Conservation (phyloP, 2,329 filamentous ascomycete genomes). For the Colletotrichum lupini region DNA sequence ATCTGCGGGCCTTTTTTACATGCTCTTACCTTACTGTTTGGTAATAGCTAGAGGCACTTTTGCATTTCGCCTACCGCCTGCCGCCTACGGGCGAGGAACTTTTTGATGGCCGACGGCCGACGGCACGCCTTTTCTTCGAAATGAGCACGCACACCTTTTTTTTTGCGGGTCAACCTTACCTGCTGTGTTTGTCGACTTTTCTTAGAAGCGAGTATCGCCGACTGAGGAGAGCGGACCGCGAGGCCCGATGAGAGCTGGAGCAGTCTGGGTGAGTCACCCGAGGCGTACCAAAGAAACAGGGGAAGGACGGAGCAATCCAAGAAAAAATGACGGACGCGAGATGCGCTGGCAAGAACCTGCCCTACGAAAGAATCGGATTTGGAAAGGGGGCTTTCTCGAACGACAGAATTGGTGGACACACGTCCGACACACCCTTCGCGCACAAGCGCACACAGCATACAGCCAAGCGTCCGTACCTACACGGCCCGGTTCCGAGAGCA, state of each 20-base stretch:
- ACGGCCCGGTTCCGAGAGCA: slow-evolving; percentile 26
- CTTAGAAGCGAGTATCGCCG: slow-evolving; percentile 7
- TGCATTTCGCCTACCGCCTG: slow-evolving; percentile 22
- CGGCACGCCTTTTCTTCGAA: slow-evolving; percentile 8
- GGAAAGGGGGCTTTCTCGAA: not conserved
- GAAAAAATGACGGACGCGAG: slow-evolving; percentile 15
- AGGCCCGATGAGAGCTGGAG: not conserved
- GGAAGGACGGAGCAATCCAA: slow-evolving; percentile 28
- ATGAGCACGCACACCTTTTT: slow-evolving; percentile 10
- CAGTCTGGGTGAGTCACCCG: not conserved
- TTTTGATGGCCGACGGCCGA: slow-evolving; percentile 13
- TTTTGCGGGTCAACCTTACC: slow-evolving; percentile 19
- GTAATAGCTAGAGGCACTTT: slow-evolving; percentile 34
- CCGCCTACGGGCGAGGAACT: slow-evolving; percentile 14
- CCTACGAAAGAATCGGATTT: not conserved
- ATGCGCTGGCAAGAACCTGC: slow-evolving; percentile 20
- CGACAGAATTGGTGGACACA: slow-evolving; percentile 18
- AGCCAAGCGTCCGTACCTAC: not conserved
- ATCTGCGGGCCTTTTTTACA: slow-evolving; percentile 19
- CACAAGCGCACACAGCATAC: slow-evolving; percentile 15
- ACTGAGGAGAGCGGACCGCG: not conserved
- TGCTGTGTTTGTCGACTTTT: slow-evolving; percentile 31
- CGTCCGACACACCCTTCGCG: slow-evolving; percentile 24
- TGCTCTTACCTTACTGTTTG: slow-evolving; percentile 37
- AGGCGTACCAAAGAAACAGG: slow-evolving; percentile 27